phyloP scores from a whole-genome alignment of 495 filamentous ascomycete species.

The Wilcoxina mikolae region DNA sequence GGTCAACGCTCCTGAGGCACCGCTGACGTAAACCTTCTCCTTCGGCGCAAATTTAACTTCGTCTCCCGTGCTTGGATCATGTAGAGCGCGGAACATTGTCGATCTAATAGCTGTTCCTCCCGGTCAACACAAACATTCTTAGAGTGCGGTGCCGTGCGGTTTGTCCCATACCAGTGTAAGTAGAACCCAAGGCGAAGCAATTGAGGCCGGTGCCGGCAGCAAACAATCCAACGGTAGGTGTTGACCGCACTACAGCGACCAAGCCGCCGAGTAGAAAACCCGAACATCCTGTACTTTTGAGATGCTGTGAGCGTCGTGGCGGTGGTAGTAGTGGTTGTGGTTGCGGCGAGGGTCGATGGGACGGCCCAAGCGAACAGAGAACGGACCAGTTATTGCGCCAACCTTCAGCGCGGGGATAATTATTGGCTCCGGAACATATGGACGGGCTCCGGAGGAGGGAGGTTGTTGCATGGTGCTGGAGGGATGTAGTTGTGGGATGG shows the following conservation, averaged over 20 bases:
- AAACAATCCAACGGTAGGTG: slow-evolving; percentile 49
- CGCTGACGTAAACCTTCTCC: slow-evolving; percentile 20
- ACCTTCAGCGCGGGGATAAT: slow-evolving; percentile 36
- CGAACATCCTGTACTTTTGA: slow-evolving; percentile 39
- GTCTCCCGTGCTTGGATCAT: slow-evolving; percentile 7
- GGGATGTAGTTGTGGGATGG: background rate
- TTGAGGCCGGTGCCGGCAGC: slow-evolving; percentile 57
- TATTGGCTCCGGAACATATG: slow-evolving; percentile 12
- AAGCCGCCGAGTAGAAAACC: slow-evolving; percentile 61
- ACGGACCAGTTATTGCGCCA: slow-evolving; percentile 41
- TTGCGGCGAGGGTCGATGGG: slow-evolving; percentile 2
- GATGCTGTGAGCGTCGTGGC: slow-evolving; percentile 7
- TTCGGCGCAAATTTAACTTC: slow-evolving; percentile 6
- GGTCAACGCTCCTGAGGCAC: slow-evolving; percentile 21
- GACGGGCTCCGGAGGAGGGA: background rate
- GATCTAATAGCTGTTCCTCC: slow-evolving; percentile 13
- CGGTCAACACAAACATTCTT: slow-evolving; percentile 4
- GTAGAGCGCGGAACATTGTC: slow-evolving; percentile 18
- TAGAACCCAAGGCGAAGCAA: slow-evolving; percentile 61
- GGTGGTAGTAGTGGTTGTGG: slow-evolving; percentile 1
- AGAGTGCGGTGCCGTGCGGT: background rate
- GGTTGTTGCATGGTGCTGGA: slow-evolving; percentile 8
- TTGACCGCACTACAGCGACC: slow-evolving; percentile 50
- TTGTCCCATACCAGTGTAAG: slow-evolving; percentile 52
- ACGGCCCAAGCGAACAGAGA: slow-evolving; percentile 12